These are phyloP conservation scores for Lactifluus hygrophoroides DNA, from an alignment of 768 basidiomycete genomes.

Conservation along the genomic window DNA sequence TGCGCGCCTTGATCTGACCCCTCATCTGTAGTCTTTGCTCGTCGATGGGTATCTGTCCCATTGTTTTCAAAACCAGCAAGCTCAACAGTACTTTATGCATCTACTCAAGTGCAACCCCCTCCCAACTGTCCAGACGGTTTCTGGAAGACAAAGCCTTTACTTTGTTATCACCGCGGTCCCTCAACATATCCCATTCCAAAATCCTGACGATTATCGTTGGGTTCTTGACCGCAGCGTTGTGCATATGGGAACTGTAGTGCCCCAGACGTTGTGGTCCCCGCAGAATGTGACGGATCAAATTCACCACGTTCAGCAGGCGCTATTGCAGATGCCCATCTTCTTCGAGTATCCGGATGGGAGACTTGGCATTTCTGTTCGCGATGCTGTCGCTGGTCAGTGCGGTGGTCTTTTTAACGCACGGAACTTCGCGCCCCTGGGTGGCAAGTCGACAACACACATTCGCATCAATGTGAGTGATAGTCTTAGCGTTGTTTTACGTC, in stretches of 20 bases:
- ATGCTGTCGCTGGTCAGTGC: background rate
- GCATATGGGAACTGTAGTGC: background rate
- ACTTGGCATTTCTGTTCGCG: conserved; percentile 7
- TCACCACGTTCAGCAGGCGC: background rate
- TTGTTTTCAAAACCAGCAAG: background rate
- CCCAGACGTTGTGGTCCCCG: conserved; percentile 7
- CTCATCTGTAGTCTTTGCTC: background rate
- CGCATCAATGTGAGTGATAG: conserved; percentile 5
- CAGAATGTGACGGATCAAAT: background rate
- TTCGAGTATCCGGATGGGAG: background rate
- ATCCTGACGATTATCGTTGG: background rate
- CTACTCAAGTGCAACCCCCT: background rate
- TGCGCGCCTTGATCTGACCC: background rate
- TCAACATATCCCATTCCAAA: background rate
- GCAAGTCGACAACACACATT: background rate
- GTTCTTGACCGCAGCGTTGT: background rate
- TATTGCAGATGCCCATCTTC: conserved; percentile 11
- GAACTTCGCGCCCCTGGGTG: background rate
- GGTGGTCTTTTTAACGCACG: background rate
- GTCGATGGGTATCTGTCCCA: conserved; percentile 9
- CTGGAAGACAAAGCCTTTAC: background rate
- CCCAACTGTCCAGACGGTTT: background rate
- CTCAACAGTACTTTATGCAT: background rate
- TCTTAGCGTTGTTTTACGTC: background rate
- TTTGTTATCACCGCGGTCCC: background rate